phyloP scores from a whole-genome alignment of 257 asterid species.

The Cynanchum wilfordii region DNA sequence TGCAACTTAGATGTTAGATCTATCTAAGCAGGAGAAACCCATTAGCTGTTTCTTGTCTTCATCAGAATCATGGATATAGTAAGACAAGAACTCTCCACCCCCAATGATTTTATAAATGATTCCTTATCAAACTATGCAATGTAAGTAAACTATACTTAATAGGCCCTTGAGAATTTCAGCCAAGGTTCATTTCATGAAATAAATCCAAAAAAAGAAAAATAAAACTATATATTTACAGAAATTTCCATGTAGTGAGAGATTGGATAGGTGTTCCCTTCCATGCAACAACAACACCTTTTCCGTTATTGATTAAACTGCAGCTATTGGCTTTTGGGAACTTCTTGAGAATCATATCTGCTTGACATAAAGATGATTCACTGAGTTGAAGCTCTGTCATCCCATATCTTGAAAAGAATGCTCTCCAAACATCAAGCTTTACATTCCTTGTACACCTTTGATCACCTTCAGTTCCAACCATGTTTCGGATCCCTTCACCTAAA shows the following conservation, averaged over 20 bases:
- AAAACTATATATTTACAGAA: slow-evolving; percentile 5
- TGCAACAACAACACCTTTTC: slow-evolving; percentile 25
- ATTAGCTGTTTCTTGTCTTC: background rate
- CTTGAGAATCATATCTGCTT: slow-evolving; percentile 34
- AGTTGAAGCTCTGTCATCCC: slow-evolving; percentile 37
- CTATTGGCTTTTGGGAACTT: slow-evolving; percentile 20
- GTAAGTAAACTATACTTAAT: too few species aligned
- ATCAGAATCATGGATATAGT: background rate
- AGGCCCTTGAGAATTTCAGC: background rate
- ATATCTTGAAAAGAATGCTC: slow-evolving; percentile 44
- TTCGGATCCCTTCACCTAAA: slow-evolving; percentile 48
- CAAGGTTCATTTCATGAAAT: background rate
- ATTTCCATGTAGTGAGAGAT: slow-evolving; percentile 39
- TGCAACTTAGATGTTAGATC: background rate
- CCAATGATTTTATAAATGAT: background rate
- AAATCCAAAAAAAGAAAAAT: too few species aligned
- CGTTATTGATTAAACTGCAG: slow-evolving; percentile 20
- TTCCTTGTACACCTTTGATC: slow-evolving; percentile 43
- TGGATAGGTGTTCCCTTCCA: slow-evolving; percentile 48
- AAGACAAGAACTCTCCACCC: background rate
- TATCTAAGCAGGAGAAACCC: background rate
- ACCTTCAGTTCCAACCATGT: slow-evolving; percentile 50
- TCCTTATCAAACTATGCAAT: background rate
- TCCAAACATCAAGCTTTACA: slow-evolving; percentile 64
- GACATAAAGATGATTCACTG: slow-evolving; percentile 28